phyloP scores from a whole-genome alignment of 108 stramenopile species.

The Nannochloropsis salina region DNA sequence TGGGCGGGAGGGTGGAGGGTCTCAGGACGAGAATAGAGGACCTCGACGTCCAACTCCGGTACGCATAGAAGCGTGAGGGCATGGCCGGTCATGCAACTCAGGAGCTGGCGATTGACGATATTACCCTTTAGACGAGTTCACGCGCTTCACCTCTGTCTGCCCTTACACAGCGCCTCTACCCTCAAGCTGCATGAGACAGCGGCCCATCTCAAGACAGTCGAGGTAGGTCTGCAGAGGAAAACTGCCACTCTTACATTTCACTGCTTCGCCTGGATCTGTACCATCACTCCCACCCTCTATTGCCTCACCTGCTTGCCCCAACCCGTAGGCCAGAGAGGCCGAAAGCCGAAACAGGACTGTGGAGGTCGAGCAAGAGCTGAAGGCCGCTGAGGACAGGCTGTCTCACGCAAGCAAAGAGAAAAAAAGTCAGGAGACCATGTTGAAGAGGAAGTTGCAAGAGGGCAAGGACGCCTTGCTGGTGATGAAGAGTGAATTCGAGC shows the following conservation, averaged over 20 bases:
- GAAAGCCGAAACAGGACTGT: neutral
- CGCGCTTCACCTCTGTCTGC: neutral
- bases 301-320: neutral
- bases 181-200: slow-evolving; percentile 10
- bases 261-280: neutral
- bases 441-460: neutral
- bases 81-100: neutral
- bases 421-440: neutral
- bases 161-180: neutral
- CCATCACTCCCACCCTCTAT: neutral
- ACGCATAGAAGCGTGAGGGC: neutral
- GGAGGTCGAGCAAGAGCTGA: slow-evolving; percentile 5
- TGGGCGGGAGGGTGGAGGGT: neutral
- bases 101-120: neutral
- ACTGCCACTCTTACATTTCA: neutral
- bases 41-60: neutral
- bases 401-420: neutral
- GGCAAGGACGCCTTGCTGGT: slow-evolving; percentile 10
- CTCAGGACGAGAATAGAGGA: neutral
- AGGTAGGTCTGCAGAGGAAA: neutral
- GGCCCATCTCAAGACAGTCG: neutral
- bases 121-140: neutral
- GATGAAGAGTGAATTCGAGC: neutral
- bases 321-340: neutral
- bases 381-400: neutral